These are phyloP conservation scores for Scutellaria galericulata DNA, from an alignment of 257 asterid genomes.

Conservation along the genomic window DNA sequence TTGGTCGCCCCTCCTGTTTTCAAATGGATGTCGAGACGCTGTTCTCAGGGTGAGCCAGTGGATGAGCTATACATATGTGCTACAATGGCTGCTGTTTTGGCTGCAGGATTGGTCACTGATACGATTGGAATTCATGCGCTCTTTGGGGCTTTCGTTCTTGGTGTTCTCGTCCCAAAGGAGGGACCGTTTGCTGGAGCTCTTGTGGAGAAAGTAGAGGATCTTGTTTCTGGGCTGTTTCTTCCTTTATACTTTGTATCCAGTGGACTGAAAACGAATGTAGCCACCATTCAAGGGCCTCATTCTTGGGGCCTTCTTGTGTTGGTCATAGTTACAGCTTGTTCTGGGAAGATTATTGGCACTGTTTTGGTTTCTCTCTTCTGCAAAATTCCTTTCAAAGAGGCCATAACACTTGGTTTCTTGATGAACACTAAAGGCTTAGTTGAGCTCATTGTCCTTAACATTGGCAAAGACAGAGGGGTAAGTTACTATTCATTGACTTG, in stretches of 20 bases:
- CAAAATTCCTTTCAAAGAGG: constrained; percentile 53
- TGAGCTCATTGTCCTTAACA: constrained; percentile 56
- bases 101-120: constrained; percentile 57
- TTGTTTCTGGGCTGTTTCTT: constrained; percentile 53
- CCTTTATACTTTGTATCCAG: constrained; percentile 60
- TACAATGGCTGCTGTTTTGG: constrained; percentile 50
- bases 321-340: constrained; percentile 51
- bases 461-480: constrained; percentile 51
- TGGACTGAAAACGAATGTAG: constrained; percentile 50
- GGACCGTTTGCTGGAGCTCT: constrained; percentile 52
- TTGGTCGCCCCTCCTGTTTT: constrained; percentile 47
- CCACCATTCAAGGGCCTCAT: constrained; percentile 53
- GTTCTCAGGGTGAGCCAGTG: constrained; percentile 57
- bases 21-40: constrained; percentile 51
- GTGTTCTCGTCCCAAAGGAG: constrained; percentile 56
- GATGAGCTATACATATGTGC: constrained; percentile 57
- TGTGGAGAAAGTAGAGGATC: constrained; percentile 43
- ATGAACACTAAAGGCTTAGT: constrained; percentile 59
- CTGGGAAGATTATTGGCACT: constrained; percentile 56
- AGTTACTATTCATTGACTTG: background rate
- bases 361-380: constrained; percentile 41
- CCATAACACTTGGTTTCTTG: constrained; percentile 53
- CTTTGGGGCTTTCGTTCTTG: constrained; percentile 62
- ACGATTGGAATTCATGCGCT: constrained; percentile 60
- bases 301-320: constrained; percentile 63